These are phyloP conservation scores for Xerocomus brunneocitrinus DNA, from an alignment of 768 basidiomycete species.

Conservation along the genomic window DNA sequence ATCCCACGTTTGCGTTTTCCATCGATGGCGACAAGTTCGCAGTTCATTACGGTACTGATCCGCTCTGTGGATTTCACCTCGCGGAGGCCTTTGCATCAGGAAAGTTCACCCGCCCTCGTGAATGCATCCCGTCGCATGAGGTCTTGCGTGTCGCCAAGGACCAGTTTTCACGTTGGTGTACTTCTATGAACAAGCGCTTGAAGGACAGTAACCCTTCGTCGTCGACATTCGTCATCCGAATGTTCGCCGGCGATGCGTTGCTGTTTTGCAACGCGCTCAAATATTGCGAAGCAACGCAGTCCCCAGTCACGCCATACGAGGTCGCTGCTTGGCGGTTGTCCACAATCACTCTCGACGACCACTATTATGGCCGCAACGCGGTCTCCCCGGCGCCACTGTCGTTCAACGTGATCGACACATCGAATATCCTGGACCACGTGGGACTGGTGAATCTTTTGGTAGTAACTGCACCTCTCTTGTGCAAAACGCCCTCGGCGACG, in stretches of 20 bases:
- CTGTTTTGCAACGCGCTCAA: conserved; percentile 20
- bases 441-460: conserved; percentile 27
- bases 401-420: conserved; percentile 32
- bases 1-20: conserved; percentile 30
- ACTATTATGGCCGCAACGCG: conserved; percentile 12
- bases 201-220: conserved; percentile 9
- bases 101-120: not conserved
- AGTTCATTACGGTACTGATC: conserved; percentile 28
- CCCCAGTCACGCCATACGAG: conserved; percentile 15
- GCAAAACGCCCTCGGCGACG: conserved; percentile 15
- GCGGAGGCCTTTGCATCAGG: conserved; percentile 22
- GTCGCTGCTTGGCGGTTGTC: conserved; percentile 23
- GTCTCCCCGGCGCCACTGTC: conserved; percentile 17
- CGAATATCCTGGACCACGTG: conserved; percentile 24
- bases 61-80: conserved; percentile 28
- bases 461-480: conserved; percentile 21
- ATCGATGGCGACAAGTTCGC: conserved; percentile 23
- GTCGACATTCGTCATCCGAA: conserved; percentile 22
- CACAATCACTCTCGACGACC: conserved; percentile 18
- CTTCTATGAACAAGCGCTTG: conserved; percentile 12
- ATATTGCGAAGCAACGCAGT: conserved; percentile 8
- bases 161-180: conserved; percentile 28
- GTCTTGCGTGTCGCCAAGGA: conserved; percentile 13
- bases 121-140: conserved; percentile 1
- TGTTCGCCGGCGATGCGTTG: conserved; percentile 29